phyloP scores from a whole-genome alignment of 495 filamentous ascomycete species.

The Peziza echinospora region DNA sequence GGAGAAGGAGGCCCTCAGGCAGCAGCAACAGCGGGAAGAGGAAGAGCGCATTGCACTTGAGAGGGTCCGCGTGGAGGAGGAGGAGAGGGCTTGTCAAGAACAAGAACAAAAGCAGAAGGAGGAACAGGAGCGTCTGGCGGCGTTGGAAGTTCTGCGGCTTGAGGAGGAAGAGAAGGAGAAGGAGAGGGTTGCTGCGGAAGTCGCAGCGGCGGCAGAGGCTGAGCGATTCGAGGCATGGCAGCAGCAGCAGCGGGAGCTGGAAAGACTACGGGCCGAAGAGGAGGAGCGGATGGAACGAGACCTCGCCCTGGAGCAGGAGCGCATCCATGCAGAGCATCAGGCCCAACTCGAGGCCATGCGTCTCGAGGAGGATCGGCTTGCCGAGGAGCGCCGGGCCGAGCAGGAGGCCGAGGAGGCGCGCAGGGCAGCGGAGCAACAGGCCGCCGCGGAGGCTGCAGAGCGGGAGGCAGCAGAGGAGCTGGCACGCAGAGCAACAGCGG shows the following conservation, averaged over 20 bases:
- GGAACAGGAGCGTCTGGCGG: background rate
- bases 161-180: background rate
- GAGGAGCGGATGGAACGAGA: no score
- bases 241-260: no score
- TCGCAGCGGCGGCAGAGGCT: background rate
- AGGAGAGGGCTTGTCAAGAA: background rate
- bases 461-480: background rate
- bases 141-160: background rate
- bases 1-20: background rate
- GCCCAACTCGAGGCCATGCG: no score
- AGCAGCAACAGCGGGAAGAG: background rate
- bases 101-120: background rate
- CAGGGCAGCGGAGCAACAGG: background rate
- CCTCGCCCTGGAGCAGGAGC: no score
- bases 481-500: no score
- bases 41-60: no score
- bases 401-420: background rate
- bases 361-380: no score
- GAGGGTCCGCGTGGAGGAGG: background rate
- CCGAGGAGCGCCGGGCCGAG: background rate
- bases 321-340: no score
- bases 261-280: no score
- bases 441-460: background rate
- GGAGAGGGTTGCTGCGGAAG: background rate
- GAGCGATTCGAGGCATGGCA: no score